These are phyloP conservation scores for Cubamyces sp. DNA, from an alignment of 768 basidiomycete species.

Conservation along the genomic window DNA sequence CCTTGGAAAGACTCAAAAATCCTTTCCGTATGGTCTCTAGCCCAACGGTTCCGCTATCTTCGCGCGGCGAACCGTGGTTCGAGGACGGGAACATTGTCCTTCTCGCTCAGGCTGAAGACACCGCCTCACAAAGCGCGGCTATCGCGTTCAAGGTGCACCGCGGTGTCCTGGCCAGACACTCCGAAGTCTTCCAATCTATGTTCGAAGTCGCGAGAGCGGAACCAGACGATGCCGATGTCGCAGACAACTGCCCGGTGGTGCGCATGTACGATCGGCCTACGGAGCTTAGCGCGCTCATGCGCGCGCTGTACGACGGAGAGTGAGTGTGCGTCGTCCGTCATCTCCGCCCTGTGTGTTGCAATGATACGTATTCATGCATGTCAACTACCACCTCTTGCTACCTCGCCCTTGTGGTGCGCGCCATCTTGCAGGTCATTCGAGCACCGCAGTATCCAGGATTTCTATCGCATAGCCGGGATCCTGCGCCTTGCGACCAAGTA, in stretches of 20 bases:
- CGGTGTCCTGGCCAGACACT: constrained; percentile 50
- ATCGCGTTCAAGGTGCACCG: constrained; percentile 59
- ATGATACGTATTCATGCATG: not conserved
- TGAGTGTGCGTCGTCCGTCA: constrained; percentile 38
- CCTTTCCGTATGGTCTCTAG: not conserved
- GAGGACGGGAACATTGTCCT: constrained; percentile 64
- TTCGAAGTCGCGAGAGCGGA: constrained; percentile 48
- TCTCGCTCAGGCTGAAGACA: constrained; percentile 39
- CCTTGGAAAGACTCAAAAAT: not conserved
- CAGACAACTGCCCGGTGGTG: constrained; percentile 55
- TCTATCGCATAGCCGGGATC: constrained; percentile 59
- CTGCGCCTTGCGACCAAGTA: constrained; percentile 65
- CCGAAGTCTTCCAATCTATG: constrained; percentile 60
- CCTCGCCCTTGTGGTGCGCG: constrained; percentile 1
- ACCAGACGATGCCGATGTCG: constrained; percentile 35
- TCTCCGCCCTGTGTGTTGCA: constrained; percentile 5
- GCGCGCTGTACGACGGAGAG: constrained; percentile 60
- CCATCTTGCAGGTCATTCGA: constrained; percentile 36
- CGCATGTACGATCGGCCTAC: constrained; percentile 54
- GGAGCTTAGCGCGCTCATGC: constrained; percentile 55
- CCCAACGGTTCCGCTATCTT: constrained; percentile 2
- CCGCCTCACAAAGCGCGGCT: constrained; percentile 27
- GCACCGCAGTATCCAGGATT: constrained; percentile 50
- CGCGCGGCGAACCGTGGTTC: constrained; percentile 55
- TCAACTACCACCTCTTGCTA: not conserved